Evolutionary conservation across 2,329 filamentous ascomycete species (phyloP).

Genomic region (Cladophialophora yegresii): DNA sequence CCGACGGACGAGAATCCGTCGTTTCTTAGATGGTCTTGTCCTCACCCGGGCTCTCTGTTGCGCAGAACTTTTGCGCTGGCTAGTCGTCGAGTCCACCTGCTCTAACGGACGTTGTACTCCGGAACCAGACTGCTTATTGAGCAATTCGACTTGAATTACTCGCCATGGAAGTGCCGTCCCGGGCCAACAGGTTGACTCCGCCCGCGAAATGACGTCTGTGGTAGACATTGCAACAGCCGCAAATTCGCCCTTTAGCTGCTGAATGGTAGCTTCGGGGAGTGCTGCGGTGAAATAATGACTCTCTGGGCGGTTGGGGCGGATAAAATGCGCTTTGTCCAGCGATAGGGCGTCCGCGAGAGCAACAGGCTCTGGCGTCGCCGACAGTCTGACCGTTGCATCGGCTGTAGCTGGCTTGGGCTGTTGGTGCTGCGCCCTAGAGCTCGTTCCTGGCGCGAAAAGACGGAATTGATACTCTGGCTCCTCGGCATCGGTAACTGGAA

Average conservation of each 20-base stretch:
- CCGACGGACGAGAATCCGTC: constrained; percentile 30
- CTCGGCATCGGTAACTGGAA: constrained; percentile 4
- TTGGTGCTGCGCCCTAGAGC: not conserved
- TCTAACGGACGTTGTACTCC: not conserved
- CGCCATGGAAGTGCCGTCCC: constrained; percentile 33
- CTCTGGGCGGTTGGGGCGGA: constrained; percentile 25
- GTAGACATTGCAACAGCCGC: constrained; percentile 24
- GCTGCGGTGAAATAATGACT: constrained; percentile 32
- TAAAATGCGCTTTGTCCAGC: constrained; percentile 20
- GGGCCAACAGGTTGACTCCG: constrained; percentile 28
- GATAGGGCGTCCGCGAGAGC: constrained; percentile 8
- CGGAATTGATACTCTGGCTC: constrained; percentile 34
- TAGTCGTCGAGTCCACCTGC: not conserved
- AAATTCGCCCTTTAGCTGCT: constrained; percentile 22
- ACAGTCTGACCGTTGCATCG: constrained; percentile 25
- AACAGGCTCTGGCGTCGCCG: constrained; percentile 24
- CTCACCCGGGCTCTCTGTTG: not conserved
- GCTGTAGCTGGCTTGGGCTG: not conserved
- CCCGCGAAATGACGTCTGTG: constrained; percentile 18
- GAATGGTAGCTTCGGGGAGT: constrained; percentile 10
- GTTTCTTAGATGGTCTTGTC: constrained; percentile 32
- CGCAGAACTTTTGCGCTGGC: not conserved
- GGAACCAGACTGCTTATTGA: not conserved
- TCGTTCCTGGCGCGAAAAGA: constrained; percentile 23
- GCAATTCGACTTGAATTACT: constrained; percentile 22